Base-by-base conservation (phyloP, 1,284 basidiomycete species). In the Cryptococcus floricola region DNA sequence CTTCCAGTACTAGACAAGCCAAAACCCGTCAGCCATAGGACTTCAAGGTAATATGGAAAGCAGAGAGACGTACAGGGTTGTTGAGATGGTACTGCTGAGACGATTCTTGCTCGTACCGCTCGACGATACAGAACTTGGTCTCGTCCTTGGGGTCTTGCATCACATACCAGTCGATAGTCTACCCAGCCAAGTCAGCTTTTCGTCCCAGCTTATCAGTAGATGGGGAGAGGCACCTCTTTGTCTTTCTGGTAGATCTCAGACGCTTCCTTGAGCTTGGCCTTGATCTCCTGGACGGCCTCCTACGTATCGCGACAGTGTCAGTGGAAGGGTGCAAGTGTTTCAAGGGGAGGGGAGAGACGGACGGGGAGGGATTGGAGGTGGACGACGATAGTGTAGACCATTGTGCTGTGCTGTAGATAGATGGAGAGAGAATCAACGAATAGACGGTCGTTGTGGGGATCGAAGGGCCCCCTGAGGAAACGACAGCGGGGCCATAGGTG, bases 361-460 rank as follows among this genome's bases (percentile, higher is more conserved):
- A 75, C 73, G 23, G 69, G 70, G 52, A 70, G 68, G 27, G 66
- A 60, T 53, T 72, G 70, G 44, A 78, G 62, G 58, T 74, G 73
- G 42, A 77, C 75, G 62, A 77, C 68, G 64, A 77, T 75, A 41
- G 74, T 77, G 67, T 75, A 75, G 47, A 76, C 73, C 74, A 74
- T 76, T 50, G 44, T 70, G 42, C 7, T 34, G 10, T 8, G 31
- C 31, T 34, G 31, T 6, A 10, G 6, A 34, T 34, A 34, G 31
- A 10, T 6, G 31, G 31, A 34, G 31, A 8, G 31, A 34, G 31
- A 5, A 34, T 34, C 7, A 5, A 10, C 31, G 31, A 34, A 34
- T 34, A 2, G 31, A 2, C 10, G 23, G 31, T 34, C 31, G 3
- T 10, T 34, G 31, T 34, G 31, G 31, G 31, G 31, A 10, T 34